phyloP scores from a whole-genome alignment of 768 basidiomycete species.

The Plicaturopsis crispa region DNA sequence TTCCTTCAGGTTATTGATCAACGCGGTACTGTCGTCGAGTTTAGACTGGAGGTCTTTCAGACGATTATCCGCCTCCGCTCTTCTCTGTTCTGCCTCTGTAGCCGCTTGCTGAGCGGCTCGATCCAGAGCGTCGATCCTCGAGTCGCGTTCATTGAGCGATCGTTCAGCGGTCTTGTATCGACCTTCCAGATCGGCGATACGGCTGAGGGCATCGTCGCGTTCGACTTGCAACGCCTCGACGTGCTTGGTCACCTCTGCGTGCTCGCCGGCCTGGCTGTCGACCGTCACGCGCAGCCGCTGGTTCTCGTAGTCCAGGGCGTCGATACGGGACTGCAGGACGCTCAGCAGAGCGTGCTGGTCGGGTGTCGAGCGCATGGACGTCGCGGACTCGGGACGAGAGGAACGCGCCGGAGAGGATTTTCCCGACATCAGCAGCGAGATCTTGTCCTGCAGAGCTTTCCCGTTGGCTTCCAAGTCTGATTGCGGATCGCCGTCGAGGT shows the following conservation, averaged over 20 bases:
- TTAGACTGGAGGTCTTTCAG: conserved; percentile 33
- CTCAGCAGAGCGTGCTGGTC: conserved; percentile 32
- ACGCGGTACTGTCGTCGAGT: conserved; percentile 34
- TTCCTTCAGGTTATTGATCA: conserved; percentile 42
- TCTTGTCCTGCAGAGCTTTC: conserved; percentile 40
- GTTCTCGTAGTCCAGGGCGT: conserved; percentile 67
- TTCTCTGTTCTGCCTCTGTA: conserved; percentile 34
- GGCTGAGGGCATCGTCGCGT: conserved; percentile 31
- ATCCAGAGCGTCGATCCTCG: conserved; percentile 40
- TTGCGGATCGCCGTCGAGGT: conserved; percentile 13
- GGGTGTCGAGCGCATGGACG: conserved; percentile 26
- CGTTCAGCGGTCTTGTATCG: conserved; percentile 33
- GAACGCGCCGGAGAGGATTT: conserved; percentile 12
- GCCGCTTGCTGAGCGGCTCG: conserved; percentile 27
- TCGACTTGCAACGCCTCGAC: conserved; percentile 30
- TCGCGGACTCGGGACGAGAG: conserved; percentile 11
- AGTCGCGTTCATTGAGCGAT: conserved; percentile 34
- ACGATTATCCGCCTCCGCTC: conserved; percentile 1
- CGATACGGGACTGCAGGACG: conserved; percentile 41
- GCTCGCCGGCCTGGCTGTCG: conserved; percentile 10
- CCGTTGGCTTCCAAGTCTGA: conserved; percentile 31
- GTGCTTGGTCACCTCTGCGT: conserved; percentile 15
- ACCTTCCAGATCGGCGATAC: conserved; percentile 34
- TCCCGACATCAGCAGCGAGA: conserved; percentile 33
- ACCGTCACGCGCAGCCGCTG: conserved; percentile 39